Percentiles rank a stretch among this genome's conserved stretches.
Conservation (phyloP, 768 basidiomycete genomes). For the Lanmaoa pseudosensibilis region DNA sequence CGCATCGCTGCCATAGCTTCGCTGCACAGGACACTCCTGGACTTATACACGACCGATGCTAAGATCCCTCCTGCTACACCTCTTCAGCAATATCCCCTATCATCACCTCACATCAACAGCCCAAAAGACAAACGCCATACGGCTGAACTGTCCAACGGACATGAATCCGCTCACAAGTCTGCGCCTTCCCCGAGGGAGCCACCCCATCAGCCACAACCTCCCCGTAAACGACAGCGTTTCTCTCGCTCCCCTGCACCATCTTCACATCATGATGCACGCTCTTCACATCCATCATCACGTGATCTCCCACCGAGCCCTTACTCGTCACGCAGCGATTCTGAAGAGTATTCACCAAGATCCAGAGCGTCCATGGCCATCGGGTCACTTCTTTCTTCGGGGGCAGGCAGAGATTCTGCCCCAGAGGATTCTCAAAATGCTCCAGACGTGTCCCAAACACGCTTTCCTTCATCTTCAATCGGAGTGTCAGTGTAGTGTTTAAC, state of each 20-base stretch:
- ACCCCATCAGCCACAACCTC: constrained; percentile 40
- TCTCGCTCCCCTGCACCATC: constrained; percentile 56
- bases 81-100: constrained; percentile 39
- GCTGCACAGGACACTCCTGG: constrained; percentile 70
- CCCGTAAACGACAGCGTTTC: constrained; percentile 63
- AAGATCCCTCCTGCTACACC: constrained; percentile 32
- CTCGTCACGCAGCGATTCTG: constrained; percentile 66
- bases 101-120: constrained; percentile 30
- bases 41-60: constrained; percentile 42
- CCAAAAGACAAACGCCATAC: constrained; percentile 24
- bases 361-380: constrained; percentile 80
- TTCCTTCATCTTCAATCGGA: constrained; percentile 20
- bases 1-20: constrained; percentile 70
- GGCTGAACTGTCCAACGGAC: constrained; percentile 17
- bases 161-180: constrained; percentile 13
- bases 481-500: constrained; percentile 21
- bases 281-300: constrained; percentile 39
- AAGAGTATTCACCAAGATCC: constrained; percentile 69
- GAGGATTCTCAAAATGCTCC: constrained; percentile 27
- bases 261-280: constrained; percentile 35
- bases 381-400: constrained; percentile 59
- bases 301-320: constrained; percentile 74
- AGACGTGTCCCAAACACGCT: constrained; percentile 20
- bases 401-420: constrained; percentile 25
- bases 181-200: constrained; percentile 25